Evolutionary conservation across 192 early-diverging fungal species (phyloP), one percentile per base, ranked within the genome.

Genomic region (Gigaspora rosea): DNA sequence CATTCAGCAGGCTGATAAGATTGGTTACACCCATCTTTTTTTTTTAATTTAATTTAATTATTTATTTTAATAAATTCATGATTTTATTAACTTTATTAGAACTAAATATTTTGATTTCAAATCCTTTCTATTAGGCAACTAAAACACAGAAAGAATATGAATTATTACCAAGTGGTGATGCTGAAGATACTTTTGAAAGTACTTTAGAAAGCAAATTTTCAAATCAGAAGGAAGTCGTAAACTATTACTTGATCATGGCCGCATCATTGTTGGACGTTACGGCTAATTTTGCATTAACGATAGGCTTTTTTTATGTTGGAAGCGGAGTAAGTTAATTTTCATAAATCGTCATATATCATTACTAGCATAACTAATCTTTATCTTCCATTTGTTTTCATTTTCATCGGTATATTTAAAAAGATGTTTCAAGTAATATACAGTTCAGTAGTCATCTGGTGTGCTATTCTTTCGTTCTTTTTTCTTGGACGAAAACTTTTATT

Each of bases 361-460:
- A 33, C n/a, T 33, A 50, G 47, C 22, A 36, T 33, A n/a, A 56
- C 36, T 16, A 63, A 41, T 49, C 46, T 35, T 69, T 48, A 54
- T 56, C 51, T 36, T 64, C 64, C 59, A 11, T 73, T 56, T 70
- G 27, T 27, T 69, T 46, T 69, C 66, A 74, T 68, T 77, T 52
- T 49, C 13, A 64, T 51, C 76, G 47, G 54, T 48, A 32, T 52
- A 52, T 1, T 32, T 12, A 41, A 20, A 27, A 78, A 89, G 88
- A 87, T 89, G 86, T 89, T 85, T 59, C 88, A 89, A 84, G 86
- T 90, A 15, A 88, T 90, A 51, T 90, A 90, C 67, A 86, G 84
- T 54, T 86, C 85, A n/a, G 86, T 90, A 16, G 88, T 90, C 32
- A 88, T 90, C 49, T 90, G 88, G 88, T 90, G 88, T 63, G 88